phyloP scores from a whole-genome alignment of 768 basidiomycete species.

The Glaciozyma martinii region DNA sequence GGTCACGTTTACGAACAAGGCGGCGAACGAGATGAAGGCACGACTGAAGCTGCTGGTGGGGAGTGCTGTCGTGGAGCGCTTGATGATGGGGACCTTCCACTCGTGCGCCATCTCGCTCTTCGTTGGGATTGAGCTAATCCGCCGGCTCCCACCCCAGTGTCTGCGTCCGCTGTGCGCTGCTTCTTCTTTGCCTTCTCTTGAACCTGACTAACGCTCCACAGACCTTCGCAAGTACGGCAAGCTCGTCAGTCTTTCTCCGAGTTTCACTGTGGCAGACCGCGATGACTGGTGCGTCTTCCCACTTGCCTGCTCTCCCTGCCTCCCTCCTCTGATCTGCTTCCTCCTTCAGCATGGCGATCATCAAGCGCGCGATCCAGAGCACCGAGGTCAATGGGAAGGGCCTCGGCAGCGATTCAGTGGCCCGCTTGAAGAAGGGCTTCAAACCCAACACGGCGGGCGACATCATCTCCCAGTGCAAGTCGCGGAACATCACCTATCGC shows the following conservation, averaged over 20 bases:
- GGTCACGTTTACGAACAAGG: slow-evolving; percentile 63
- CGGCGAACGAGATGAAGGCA: slow-evolving; percentile 74
- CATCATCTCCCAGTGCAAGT: slow-evolving; percentile 62
- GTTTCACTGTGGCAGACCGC: slow-evolving; percentile 74
- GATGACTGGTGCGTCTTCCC: slow-evolving; percentile 40
- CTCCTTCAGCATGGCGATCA: slow-evolving; percentile 19
- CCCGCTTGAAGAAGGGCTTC: slow-evolving; percentile 35
- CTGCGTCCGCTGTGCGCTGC: slow-evolving; percentile 20
- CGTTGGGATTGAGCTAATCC: neutral
- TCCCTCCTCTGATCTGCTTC: neutral
- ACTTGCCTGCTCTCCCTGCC: neutral
- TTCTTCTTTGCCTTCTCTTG: slow-evolving; percentile 36
- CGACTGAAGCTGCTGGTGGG: slow-evolving; percentile 63
- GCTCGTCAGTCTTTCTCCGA: slow-evolving; percentile 53
- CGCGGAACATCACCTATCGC: slow-evolving; percentile 53
- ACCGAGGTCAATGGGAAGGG: neutral
- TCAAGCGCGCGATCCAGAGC: slow-evolving; percentile 20
- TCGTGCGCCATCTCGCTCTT: slow-evolving; percentile 1
- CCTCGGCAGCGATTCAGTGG: neutral
- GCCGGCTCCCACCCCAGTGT: neutral
- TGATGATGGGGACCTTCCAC: slow-evolving; percentile 45
- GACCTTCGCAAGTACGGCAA: slow-evolving; percentile 57
- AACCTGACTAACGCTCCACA: slow-evolving; percentile 43
- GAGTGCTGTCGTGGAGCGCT: slow-evolving; percentile 46
- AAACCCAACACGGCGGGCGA: slow-evolving; percentile 52